Evolutionary conservation across 108 stramenopile species (phyloP).

Genomic region (Discostella stelligeroides): DNA sequence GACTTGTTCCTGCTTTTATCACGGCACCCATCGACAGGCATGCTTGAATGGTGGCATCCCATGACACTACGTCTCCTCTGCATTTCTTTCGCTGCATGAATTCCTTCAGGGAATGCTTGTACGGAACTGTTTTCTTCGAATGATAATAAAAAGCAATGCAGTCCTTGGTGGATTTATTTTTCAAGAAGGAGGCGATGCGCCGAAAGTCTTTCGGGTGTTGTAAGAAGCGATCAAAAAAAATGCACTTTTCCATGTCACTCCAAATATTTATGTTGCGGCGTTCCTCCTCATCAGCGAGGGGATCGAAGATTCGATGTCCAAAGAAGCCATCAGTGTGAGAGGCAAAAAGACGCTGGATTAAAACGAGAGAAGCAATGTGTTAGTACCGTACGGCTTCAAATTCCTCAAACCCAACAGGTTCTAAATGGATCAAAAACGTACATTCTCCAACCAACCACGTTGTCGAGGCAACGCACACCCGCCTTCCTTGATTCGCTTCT

Average conservation of each 20-base stretch:
- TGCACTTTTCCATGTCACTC: slow-evolving; percentile 98
- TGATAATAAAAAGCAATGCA: slow-evolving; percentile 94
- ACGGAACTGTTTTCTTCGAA: slow-evolving; percentile 86
- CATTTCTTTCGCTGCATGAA: slow-evolving; percentile 79
- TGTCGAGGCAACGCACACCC: slow-evolving; percentile 78
- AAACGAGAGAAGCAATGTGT: neutral
- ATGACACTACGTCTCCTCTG: slow-evolving; percentile 64
- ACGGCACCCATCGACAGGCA: slow-evolving; percentile 72
- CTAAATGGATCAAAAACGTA: slow-evolving; percentile 39
- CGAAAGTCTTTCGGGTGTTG: slow-evolving; percentile 97
- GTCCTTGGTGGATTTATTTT: slow-evolving; percentile 89
- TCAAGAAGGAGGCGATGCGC: slow-evolving; percentile 90
- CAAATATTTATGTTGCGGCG: slow-evolving; percentile 61
- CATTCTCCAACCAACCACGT: slow-evolving; percentile 60
- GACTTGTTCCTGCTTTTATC: slow-evolving; percentile 61
- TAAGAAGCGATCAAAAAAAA: slow-evolving; percentile 95
- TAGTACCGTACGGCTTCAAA: neutral
- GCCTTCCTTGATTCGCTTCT: slow-evolving; percentile 80
- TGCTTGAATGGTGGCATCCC: slow-evolving; percentile 87
- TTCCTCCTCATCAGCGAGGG: slow-evolving; percentile 57
- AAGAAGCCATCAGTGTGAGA: slow-evolving; percentile 68
- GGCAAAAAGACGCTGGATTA: slow-evolving; percentile 57
- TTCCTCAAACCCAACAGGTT: neutral
- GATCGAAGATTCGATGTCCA: slow-evolving; percentile 58
- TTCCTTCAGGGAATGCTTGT: slow-evolving; percentile 86